A percentile compares a stretch with the other conserved stretches of the same genome.
Conservation (phyloP, 352 stramenopile species). For the Pythium scleroteichum region DNA sequence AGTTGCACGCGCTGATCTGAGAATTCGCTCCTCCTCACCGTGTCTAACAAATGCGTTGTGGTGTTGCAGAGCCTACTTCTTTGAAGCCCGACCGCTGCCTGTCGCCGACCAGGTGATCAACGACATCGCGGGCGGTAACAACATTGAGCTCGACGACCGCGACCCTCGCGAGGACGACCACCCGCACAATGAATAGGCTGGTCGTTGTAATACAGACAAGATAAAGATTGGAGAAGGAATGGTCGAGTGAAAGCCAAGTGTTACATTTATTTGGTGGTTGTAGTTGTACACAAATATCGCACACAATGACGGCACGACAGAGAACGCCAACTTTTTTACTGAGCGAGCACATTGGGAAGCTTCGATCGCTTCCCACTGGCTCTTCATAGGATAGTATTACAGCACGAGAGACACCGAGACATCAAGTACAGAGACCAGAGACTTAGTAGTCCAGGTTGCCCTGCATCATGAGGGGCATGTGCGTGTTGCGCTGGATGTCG, state of each 20-base stretch:
- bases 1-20: constrained; percentile 16
- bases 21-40: constrained; percentile 6
- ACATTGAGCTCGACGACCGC: constrained; percentile 41
- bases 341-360: too few species aligned
- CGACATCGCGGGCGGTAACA: constrained; percentile 43
- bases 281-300: constrained; percentile 1
- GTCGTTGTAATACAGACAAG: constrained; percentile 3
- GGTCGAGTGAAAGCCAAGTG: neutral
- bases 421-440: neutral
- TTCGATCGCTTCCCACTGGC: too few species aligned
- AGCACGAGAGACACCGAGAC: neutral
- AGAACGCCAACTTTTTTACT: too few species aligned
- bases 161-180: constrained; percentile 41
- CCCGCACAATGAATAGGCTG: constrained; percentile 52
- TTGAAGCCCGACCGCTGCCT: constrained; percentile 46
- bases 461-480: constrained; percentile 66
- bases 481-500: constrained; percentile 43
- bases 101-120: constrained; percentile 64
- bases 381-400: too few species aligned
- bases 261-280: neutral
- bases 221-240: neutral
- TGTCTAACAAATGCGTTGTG: neutral
- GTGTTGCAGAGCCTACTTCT: constrained; percentile 53
- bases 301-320: too few species aligned
- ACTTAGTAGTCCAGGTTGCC: constrained; percentile 32